Conservation (phyloP, 2,329 filamentous ascomycete species). For the Colletotrichum sp. region DNA sequence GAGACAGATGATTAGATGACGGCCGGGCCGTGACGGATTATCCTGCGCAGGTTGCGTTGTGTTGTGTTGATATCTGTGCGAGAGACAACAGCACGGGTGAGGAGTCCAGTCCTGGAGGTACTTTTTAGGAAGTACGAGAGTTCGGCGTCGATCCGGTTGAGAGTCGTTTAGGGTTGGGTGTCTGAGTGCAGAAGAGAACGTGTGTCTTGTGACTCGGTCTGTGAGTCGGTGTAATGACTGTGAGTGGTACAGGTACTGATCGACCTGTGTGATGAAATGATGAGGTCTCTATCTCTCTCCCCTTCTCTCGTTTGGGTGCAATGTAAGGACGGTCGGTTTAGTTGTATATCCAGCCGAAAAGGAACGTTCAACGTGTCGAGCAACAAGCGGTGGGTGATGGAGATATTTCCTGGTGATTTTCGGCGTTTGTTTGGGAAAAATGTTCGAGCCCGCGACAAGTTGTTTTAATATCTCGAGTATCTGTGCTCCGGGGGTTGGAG, state of each 20-base stretch:
- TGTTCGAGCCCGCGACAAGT: slow-evolving; percentile 17
- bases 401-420: neutral
- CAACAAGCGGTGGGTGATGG: neutral
- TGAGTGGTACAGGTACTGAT: neutral
- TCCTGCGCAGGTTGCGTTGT: neutral
- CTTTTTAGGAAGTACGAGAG: neutral
- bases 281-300: neutral
- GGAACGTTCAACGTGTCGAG: slow-evolving; percentile 21
- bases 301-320: neutral
- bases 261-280: neutral
- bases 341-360: slow-evolving; percentile 9
- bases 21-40: slow-evolving; percentile 1
- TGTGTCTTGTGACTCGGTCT: slow-evolving; percentile 1
- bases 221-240: slow-evolving; percentile 15
- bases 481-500: neutral
- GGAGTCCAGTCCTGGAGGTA: slow-evolving; percentile 22
- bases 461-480: neutral
- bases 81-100: slow-evolving; percentile 1
- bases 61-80: neutral
- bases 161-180: neutral
- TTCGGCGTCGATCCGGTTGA: slow-evolving; percentile 6
- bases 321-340: slow-evolving; percentile 1
- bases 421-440: neutral
- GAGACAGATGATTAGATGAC: slow-evolving; percentile 2
- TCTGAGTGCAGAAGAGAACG: slow-evolving; percentile 1